Conservation (phyloP, 108 stramenopile genomes). For the Nannochloropsis oceanica region DNA sequence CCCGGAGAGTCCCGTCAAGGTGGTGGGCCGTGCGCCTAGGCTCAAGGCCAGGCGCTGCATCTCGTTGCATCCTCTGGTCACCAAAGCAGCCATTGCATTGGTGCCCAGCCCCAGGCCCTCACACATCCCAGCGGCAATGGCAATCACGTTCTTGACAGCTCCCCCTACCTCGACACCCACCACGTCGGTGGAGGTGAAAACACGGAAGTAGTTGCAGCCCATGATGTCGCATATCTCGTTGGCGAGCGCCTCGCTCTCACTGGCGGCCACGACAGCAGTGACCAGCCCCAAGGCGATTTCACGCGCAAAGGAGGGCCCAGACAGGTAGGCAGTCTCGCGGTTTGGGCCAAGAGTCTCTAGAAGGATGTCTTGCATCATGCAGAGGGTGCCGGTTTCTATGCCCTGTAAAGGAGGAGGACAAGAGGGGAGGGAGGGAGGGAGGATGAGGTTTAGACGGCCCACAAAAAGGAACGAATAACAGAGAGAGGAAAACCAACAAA, state of each 20-base stretch:
- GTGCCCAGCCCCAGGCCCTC: slow-evolving; percentile 84
- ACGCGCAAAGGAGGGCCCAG: slow-evolving; percentile 85
- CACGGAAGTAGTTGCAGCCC: slow-evolving; percentile 59
- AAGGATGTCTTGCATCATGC: slow-evolving; percentile 85
- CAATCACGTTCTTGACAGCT: slow-evolving; percentile 92
- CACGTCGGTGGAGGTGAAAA: slow-evolving; percentile 71
- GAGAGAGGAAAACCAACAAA: not conserved
- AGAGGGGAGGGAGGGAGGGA: not conserved
- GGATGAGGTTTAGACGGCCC: not conserved
- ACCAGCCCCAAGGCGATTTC: slow-evolving; percentile 72
- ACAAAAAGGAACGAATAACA: not conserved
- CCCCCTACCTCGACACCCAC: slow-evolving; percentile 91
- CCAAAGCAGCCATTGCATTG: slow-evolving; percentile 85
- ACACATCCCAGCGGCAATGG: slow-evolving; percentile 91
- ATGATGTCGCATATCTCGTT: slow-evolving; percentile 67
- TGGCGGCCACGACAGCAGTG: slow-evolving; percentile 86
- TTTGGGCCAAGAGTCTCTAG: slow-evolving; percentile 61
- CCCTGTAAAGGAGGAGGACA: slow-evolving; percentile 46
- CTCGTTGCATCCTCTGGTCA: slow-evolving; percentile 85
- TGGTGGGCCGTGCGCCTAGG: slow-evolving; percentile 62
- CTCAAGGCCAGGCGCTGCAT: slow-evolving; percentile 76
- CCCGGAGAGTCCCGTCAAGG: slow-evolving; percentile 73
- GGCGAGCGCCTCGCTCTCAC: slow-evolving; percentile 59
- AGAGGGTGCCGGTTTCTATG: slow-evolving; percentile 71
- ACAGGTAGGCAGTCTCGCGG: slow-evolving; percentile 65